These are phyloP conservation scores for Lasiodiplodia theobromae DNA, from an alignment of 2,329 filamentous ascomycete genomes.

Conservation along the genomic window DNA sequence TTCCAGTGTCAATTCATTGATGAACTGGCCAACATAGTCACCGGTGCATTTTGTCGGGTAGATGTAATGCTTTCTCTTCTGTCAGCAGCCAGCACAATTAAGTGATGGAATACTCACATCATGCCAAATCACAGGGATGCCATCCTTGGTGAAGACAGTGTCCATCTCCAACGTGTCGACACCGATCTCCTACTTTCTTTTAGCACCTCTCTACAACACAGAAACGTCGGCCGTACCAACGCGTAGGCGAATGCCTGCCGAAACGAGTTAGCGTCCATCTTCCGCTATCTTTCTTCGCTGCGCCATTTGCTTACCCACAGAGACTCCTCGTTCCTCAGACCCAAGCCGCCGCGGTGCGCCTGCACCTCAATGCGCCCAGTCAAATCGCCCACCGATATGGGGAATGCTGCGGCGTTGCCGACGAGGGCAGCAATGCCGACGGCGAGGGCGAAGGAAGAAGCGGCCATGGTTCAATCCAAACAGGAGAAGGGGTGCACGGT, in stretches of 20 bases:
- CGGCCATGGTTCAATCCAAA: background rate
- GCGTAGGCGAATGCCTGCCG: slow-evolving; percentile 35
- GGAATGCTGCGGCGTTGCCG: background rate
- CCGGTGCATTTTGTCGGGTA: slow-evolving; percentile 35
- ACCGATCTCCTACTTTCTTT: slow-evolving; percentile 32
- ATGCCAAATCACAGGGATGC: slow-evolving; percentile 38
- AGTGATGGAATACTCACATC: slow-evolving; percentile 27
- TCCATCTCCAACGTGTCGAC: slow-evolving; percentile 37
- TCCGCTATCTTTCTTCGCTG: background rate
- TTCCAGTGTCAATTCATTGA: slow-evolving; percentile 36
- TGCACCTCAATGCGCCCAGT: slow-evolving; percentile 33
- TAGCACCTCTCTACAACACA: background rate
- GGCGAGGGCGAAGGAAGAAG: background rate
- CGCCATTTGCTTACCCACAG: slow-evolving; percentile 28
- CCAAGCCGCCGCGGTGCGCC: slow-evolving; percentile 36
- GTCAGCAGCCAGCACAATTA: background rate
- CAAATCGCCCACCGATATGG: slow-evolving; percentile 3
- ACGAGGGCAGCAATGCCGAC: slow-evolving; percentile 1
- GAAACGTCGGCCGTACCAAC: slow-evolving; percentile 16
- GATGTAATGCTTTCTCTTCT: slow-evolving; percentile 32
- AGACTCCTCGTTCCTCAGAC: slow-evolving; percentile 34
- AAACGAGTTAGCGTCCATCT: background rate
- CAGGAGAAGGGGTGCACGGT: background rate
- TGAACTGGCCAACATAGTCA: slow-evolving; percentile 34
- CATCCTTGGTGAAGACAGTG: slow-evolving; percentile 37